Base-by-base conservation (phyloP, 305 asterid genomes). In the Striga hermonthica region DNA sequence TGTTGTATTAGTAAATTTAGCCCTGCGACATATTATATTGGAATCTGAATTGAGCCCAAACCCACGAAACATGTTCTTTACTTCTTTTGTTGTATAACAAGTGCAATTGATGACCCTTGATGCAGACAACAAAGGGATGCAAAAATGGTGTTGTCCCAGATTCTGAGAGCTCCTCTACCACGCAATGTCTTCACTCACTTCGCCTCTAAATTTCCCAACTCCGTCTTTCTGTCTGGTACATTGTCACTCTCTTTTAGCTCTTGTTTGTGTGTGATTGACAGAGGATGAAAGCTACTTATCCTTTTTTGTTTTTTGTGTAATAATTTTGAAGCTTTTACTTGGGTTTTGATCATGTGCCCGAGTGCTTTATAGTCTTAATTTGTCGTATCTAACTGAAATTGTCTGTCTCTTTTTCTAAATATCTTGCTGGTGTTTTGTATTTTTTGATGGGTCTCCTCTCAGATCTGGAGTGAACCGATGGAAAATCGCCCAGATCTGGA, bases 61-160 rank as follows among this genome's bases (percentile, higher is more conserved):
- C n/a, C 53, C 53, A 47, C 4, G 10, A 1, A 47, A 45, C 15
- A 12, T 45, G 13, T 45, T 45, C 53, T 15, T 47, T 47, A 12
- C 13, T 47, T 12, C 12, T 9, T 6, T 43, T 43, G 3, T 3
- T 43, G 13, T 8, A 22, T 43, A 4, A 1, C 49, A 12, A 13
- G 5, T 12, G 14, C 5, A 47, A 7, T 49, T 14, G 28, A 49
- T 49, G n/a, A n/a, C n/a, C n/a, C n/a, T n/a, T n/a, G n/a, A n/a
- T n/a, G n/a, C n/a, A n/a, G n/a, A n/a, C 31, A 45, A 12, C n/a
- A 16, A 35, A 48, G 59, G 52, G 54, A 65, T 59, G 75, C 65
- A 5, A 78, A 74, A 69, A 88, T 85, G 94, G 85, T 81, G 36
- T 66, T 72, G 71, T 81, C 72, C 8, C 88, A 72, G 73, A 61